Percentiles rank a stretch among this genome's conserved stretches.
These are phyloP conservation scores for Penicillium diatomitis DNA, from an alignment of 495 filamentous ascomycete genomes.

Conservation along the genomic window DNA sequence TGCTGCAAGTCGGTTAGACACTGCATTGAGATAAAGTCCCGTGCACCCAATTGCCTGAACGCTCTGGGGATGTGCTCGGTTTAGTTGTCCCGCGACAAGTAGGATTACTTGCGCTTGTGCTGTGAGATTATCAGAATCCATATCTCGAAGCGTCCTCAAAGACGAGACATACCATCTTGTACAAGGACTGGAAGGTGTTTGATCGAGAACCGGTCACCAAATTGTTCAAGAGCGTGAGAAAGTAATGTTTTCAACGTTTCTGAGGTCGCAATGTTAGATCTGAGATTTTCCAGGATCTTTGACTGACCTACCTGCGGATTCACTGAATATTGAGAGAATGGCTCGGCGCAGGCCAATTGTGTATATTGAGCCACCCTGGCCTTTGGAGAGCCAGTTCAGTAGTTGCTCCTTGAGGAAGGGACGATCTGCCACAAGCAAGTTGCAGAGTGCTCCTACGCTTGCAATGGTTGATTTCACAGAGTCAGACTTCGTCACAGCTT, in stretches of 20 bases:
- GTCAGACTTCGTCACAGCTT: neutral
- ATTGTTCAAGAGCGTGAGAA: slow-evolving; percentile 58
- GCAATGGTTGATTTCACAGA: slow-evolving; percentile 12
- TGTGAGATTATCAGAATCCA: slow-evolving; percentile 25
- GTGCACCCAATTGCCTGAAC: slow-evolving; percentile 59
- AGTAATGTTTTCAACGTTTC: slow-evolving; percentile 48
- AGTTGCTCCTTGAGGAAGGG: slow-evolving; percentile 41
- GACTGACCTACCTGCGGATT: slow-evolving; percentile 37
- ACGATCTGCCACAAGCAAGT: slow-evolving; percentile 23
- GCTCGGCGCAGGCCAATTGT: slow-evolving; percentile 58
- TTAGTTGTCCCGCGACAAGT: slow-evolving; percentile 65
- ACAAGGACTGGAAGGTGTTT: slow-evolving; percentile 70
- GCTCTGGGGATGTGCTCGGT: slow-evolving; percentile 49
- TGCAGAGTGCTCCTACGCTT: slow-evolving; percentile 35
- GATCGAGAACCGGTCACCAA: slow-evolving; percentile 80
- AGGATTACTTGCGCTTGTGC: slow-evolving; percentile 75
- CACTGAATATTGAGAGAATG: slow-evolving; percentile 49
- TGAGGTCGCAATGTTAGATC: slow-evolving; percentile 18
- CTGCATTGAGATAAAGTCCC: slow-evolving; percentile 58
- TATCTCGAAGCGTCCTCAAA: neutral
- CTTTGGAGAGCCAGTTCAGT: slow-evolving; percentile 55
- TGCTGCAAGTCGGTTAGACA: slow-evolving; percentile 80
- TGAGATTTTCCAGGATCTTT: neutral
- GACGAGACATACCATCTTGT: slow-evolving; percentile 63
- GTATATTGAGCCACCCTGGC: slow-evolving; percentile 48